Evolutionary conservation across 75 land plant genomes (phyloP), one percentile per base, ranked within the genome.

Genomic region (Selaginella moellendorffii): DNA sequence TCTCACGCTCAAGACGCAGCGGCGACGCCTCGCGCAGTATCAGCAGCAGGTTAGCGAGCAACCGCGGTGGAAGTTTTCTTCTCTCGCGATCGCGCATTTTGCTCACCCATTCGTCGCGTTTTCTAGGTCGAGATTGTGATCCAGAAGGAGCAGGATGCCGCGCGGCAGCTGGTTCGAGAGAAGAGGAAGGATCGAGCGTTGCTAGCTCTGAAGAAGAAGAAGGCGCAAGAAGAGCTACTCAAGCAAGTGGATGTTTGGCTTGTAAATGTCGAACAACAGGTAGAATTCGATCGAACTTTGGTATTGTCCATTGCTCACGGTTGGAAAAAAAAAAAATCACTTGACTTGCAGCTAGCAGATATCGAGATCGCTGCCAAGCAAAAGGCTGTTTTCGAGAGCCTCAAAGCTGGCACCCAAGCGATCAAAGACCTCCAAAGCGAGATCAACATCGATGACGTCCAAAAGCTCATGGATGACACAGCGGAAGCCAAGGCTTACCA

Each of bases 401-500:
- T 92, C 63, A 92, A 92, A 67, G 64, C 95, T 25, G 97, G 97
- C 31, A 76, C 63, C 53, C 74, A 73, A 66, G 95, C 97, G 23
- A 81, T 92, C 27, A 83, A 88, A 65, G 79, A 85, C 30, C 73
- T 92, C 28, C 97, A 92, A 73, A 85, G 79, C 73, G 96, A 92
- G 66, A 78, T 92, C 60, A 88, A 80, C 54, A 31, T 92, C 52
- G 97, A 92, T 0, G 97, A 92, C 80, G 95, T 92, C 58, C 90
- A 88, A 54, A 88, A 83, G 65, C 76, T 92, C 52, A 77, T 92
- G 86, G 97, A 92, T 72, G 97, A 92, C 54, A 76, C 96, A 5
- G 97, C 67, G 20, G 97, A 92, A 66, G 90, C 97, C 25, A 88
- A 85, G 61, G 97, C 90, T 25, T 92, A 88, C 66, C 97, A 92